Evolutionary conservation across 257 asterid species (phyloP).

Genomic region (Agastache rugosa): DNA sequence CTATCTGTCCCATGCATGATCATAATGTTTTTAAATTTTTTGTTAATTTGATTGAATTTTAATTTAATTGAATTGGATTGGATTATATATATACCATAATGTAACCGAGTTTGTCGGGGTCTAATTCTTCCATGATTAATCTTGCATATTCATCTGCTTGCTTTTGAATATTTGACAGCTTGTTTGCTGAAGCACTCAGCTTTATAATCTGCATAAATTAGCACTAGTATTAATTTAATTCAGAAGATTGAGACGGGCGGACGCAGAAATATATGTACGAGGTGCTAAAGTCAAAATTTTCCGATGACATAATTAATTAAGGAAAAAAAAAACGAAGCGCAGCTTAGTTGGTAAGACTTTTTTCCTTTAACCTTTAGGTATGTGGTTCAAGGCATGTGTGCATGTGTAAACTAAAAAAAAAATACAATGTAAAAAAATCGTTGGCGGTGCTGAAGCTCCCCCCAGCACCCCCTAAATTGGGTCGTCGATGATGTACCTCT

Average conservation of each 20-base stretch:
- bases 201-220: conserved; percentile 63
- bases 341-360: no score
- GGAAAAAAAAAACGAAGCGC: no score
- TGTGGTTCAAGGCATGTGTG: no score
- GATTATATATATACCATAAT: conserved; percentile 47
- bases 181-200: conserved; percentile 87
- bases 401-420: no score
- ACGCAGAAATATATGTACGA: background rate
- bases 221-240: no score
- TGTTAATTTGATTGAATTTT: background rate
- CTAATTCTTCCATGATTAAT: conserved; percentile 87
- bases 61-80: background rate
- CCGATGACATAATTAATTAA: no score
- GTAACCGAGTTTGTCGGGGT: conserved; percentile 68
- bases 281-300: no score
- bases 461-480: no score
- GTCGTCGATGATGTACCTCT: conserved; percentile 47
- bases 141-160: conserved; percentile 90
- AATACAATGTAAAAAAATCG: no score
- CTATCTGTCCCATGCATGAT: conserved; percentile 48
- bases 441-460: no score
- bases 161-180: conserved; percentile 68
- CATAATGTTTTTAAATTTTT: background rate
- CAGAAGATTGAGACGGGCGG: background rate
- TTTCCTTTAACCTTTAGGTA: no score